Evolutionary conservation across 257 asterid genomes (phyloP).

Genomic region (Plantago elongata): DNA sequence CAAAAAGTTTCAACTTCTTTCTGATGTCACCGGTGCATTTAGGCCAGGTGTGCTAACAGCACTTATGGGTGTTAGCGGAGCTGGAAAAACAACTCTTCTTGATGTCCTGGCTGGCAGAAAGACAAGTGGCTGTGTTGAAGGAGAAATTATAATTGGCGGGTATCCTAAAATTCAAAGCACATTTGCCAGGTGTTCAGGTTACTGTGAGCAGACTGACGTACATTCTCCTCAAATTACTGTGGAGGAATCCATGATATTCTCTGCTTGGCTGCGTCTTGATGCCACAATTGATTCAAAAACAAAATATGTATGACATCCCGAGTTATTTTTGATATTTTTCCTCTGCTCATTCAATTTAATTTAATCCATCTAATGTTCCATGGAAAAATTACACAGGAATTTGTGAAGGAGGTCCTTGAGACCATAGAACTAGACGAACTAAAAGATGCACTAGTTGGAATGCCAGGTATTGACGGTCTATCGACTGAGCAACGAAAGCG

Average conservation of each 20-base stretch:
- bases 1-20: conserved; percentile 17
- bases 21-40: conserved; percentile 18
- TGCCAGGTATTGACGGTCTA: conserved; percentile 16
- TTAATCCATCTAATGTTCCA: background rate
- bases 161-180: conserved; percentile 19
- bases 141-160: conserved; percentile 20
- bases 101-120: conserved; percentile 20
- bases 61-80: conserved; percentile 24
- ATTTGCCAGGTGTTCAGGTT: conserved; percentile 20
- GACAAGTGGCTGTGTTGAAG: conserved; percentile 18
- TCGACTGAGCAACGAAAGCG: conserved; percentile 22
- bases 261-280: conserved; percentile 20
- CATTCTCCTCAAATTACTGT: conserved; percentile 15
- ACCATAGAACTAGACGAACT: conserved; percentile 16
- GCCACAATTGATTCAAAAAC: conserved; percentile 8
- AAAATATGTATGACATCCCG: conserved; percentile 13
- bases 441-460: conserved; percentile 17
- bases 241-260: conserved; percentile 9
- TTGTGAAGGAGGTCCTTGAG: conserved; percentile 19
- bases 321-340: background rate
- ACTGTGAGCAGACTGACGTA: conserved; percentile 20
- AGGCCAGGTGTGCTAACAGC: conserved; percentile 22
- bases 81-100: conserved; percentile 22
- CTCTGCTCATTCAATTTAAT: background rate
- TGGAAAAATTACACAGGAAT: conserved; percentile 5